phyloP scores from a whole-genome alignment of 495 filamentous ascomycete genomes.

The Neurospora sp. region DNA sequence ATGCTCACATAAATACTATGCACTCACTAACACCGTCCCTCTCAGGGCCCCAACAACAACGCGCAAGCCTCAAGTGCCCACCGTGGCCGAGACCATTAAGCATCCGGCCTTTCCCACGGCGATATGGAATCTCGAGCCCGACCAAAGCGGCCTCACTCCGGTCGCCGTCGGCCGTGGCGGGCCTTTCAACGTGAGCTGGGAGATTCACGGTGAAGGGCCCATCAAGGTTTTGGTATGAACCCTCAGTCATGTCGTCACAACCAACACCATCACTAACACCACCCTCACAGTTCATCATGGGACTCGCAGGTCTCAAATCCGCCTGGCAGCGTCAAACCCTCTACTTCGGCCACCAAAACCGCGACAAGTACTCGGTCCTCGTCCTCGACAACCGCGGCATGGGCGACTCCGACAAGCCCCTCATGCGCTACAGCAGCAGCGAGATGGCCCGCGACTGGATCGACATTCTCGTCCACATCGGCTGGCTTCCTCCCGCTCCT shows the following conservation, averaged over 20 bases:
- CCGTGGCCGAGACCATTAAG: constrained; percentile 27
- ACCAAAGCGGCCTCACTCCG: constrained; percentile 43
- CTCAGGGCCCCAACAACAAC: not conserved
- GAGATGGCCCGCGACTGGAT: constrained; percentile 68
- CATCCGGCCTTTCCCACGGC: constrained; percentile 38
- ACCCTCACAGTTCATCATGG: constrained; percentile 48
- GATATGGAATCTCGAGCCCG: constrained; percentile 55
- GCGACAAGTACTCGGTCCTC: constrained; percentile 55
- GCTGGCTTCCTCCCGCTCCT: constrained; percentile 45
- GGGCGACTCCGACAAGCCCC: constrained; percentile 65
- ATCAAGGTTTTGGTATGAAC: constrained; percentile 58
- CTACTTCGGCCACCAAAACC: constrained; percentile 63
- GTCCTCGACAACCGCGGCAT: constrained; percentile 76
- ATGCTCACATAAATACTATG: not conserved
- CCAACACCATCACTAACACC: constrained; percentile 12
- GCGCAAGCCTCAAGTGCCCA: constrained; percentile 15
- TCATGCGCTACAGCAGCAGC: constrained; percentile 57
- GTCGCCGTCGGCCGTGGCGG: constrained; percentile 58
- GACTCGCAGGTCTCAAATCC: constrained; percentile 49
- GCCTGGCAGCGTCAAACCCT: constrained; percentile 70
- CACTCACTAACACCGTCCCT: not conserved
- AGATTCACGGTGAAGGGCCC: constrained; percentile 68
- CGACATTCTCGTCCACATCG: constrained; percentile 58
- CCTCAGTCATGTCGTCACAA: constrained; percentile 2
- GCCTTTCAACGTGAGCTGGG: constrained; percentile 61